phyloP scores from a whole-genome alignment of 208 protist genomes.

The Leishmania lainsoni region DNA sequence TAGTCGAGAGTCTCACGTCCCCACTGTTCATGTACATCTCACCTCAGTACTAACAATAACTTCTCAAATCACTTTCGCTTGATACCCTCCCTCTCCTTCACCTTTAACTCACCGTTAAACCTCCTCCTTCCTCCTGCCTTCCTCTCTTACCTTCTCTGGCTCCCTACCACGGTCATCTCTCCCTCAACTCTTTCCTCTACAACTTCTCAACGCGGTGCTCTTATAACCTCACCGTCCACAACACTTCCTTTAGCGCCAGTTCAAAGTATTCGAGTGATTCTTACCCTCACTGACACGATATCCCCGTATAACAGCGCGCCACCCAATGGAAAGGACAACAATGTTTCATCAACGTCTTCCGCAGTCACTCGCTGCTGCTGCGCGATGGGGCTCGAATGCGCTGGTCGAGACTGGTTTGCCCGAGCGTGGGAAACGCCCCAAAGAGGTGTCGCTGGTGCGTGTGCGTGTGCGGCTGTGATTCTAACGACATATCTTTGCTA shows the following conservation, averaged over 20 bases:
- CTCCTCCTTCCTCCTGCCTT: neutral
- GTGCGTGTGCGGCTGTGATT: slow-evolving; percentile 34
- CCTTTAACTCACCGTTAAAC: neutral
- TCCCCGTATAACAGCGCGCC: no score
- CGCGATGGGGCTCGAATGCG: slow-evolving; percentile 52
- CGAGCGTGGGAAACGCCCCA: slow-evolving; percentile 62
- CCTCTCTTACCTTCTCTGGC: neutral
- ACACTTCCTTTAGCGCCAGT: no score
- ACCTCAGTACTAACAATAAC: no score
- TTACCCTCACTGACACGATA: no score
- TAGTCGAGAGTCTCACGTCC: neutral
- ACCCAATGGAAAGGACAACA: neutral
- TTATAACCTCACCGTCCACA: neutral
- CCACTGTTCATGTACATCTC: neutral
- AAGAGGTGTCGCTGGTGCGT: slow-evolving; percentile 23
- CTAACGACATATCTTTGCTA: slow-evolving; percentile 50
- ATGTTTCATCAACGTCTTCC: no score
- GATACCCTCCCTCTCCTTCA: neutral
- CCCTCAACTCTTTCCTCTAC: neutral
- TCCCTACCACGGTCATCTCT: neutral
- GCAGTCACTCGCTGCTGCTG: neutral
- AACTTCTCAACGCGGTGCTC: neutral
- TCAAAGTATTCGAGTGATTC: no score
- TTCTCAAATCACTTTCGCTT: neutral
- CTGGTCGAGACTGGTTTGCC: slow-evolving; percentile 34